Conservation (phyloP, 495 filamentous ascomycete species). For the Pseudevernia furfuracea region DNA sequence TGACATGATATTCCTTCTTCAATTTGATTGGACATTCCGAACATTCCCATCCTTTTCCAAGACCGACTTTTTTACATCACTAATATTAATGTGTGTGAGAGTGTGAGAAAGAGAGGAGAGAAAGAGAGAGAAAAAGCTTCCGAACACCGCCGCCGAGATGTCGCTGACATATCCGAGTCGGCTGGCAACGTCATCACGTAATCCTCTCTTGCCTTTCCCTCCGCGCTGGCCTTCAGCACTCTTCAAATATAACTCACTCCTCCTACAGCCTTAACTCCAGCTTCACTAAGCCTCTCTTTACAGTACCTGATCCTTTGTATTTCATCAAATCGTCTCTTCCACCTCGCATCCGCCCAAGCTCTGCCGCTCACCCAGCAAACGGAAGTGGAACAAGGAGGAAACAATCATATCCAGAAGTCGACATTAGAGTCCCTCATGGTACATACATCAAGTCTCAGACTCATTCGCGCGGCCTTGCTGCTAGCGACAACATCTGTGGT, state of each 20-base stretch:
- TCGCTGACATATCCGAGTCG: constrained; percentile 14
- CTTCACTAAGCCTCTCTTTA: neutral
- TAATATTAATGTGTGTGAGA: no score
- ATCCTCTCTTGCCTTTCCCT: neutral
- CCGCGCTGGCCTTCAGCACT: neutral
- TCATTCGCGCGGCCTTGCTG: constrained; percentile 19
- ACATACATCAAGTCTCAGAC: constrained; percentile 13
- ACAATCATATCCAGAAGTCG: neutral
- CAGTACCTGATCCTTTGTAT: neutral
- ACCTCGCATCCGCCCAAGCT: neutral
- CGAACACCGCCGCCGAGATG: constrained; percentile 4
- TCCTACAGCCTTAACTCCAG: neutral
- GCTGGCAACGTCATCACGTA: constrained; percentile 1
- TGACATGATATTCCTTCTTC: neutral
- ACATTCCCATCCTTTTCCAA: constrained; percentile 10
- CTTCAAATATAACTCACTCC: neutral
- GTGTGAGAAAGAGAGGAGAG: no score
- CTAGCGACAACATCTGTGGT: constrained; percentile 20
- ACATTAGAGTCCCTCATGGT: constrained; percentile 23
- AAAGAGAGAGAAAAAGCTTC: neutral
- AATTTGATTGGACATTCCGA: constrained; percentile 5
- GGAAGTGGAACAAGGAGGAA: neutral
- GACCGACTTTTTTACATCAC: constrained; percentile 13
- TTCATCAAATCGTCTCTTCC: neutral
- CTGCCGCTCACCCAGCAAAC: neutral